Evolutionary conservation across 192 early-diverging fungal genomes (phyloP).

Genomic region (Coemansia sp.): DNA sequence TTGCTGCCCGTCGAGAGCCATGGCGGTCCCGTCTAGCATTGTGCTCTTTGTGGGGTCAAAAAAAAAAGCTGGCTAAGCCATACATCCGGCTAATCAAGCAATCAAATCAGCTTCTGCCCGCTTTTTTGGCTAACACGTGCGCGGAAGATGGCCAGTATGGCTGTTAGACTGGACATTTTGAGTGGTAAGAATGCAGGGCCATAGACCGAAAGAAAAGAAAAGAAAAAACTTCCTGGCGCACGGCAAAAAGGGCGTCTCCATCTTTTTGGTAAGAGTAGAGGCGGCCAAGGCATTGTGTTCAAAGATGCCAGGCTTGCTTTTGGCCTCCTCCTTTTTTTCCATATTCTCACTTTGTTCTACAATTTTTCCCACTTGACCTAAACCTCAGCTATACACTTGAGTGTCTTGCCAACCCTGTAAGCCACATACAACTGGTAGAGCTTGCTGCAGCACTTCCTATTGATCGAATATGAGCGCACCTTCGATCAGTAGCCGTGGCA

Average conservation of each 20-base stretch:
- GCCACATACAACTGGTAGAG: background rate
- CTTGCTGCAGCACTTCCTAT: background rate
- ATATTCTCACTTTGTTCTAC: background rate
- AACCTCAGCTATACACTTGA: background rate
- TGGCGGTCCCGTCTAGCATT: background rate
- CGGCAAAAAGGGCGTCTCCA: background rate
- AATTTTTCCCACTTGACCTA: background rate
- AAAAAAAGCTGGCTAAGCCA: background rate
- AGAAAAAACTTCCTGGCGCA: background rate
- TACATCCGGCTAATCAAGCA: background rate
- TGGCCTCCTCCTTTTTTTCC: background rate
- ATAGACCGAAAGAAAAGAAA: background rate
- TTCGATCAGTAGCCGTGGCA: background rate
- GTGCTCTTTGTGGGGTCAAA: background rate
- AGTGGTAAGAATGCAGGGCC: background rate
- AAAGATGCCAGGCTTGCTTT: background rate
- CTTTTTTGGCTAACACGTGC: background rate
- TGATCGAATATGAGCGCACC: background rate
- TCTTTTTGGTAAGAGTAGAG: background rate
- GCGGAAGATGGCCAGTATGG: background rate
- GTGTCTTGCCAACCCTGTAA: background rate
- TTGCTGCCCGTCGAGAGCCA: background rate
- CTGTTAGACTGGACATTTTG: background rate
- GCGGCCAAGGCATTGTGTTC: background rate
- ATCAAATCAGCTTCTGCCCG: slow-evolving; percentile 3